Evolutionary conservation across 2,329 filamentous ascomycete species (phyloP), one percentile per base, ranked within the genome.

Genomic region (Hypoxylon sp.): DNA sequence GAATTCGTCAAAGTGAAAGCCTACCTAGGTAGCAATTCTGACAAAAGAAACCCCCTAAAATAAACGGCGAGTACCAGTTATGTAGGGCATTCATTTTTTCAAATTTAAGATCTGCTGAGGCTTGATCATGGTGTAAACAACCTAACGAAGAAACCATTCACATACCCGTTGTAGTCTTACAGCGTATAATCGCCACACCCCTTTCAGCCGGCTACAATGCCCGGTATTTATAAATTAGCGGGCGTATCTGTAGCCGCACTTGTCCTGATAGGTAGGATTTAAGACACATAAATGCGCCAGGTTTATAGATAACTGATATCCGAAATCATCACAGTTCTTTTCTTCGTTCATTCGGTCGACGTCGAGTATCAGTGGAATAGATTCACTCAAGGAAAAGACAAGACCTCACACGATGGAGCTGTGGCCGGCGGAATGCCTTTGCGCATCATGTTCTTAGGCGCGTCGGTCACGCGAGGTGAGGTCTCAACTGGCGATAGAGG

Each of bases 401-500:
- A 63, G 23, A 60, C 45, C 28, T 45, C 56, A 2, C 41, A 62
- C 2, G 10, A 62, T 23, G 60, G 58, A 17, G 28, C 70, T 1
- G 49, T 74, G 48, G 70, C 66, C 1, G 66, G 69, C 2, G 73
- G 72, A 17, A 72, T 74, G 21, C 73, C 73, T 14, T 41, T 75
- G 43, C 72, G 73, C 23, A 67, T 75, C 30, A 75, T 75, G 73
- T 75, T 69, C 59, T 11, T 75, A 3, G 73, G 73, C 5, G 73
- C 73, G 7, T 73, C 71, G 1, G 58, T 74, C 14, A 73, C 72
- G n/a, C 71, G 72, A 21, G 73, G 73, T 25, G 73, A 75, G 52
- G 56, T 67, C 14, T 74, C 72, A n/a, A 67, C 66, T 6, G 72
- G 73, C 38, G 69, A 73, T 30, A 51, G 71, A 30, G 75, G 75